Conservation (phyloP, 2,329 filamentous ascomycete genomes). For the Penicillium sp. region DNA sequence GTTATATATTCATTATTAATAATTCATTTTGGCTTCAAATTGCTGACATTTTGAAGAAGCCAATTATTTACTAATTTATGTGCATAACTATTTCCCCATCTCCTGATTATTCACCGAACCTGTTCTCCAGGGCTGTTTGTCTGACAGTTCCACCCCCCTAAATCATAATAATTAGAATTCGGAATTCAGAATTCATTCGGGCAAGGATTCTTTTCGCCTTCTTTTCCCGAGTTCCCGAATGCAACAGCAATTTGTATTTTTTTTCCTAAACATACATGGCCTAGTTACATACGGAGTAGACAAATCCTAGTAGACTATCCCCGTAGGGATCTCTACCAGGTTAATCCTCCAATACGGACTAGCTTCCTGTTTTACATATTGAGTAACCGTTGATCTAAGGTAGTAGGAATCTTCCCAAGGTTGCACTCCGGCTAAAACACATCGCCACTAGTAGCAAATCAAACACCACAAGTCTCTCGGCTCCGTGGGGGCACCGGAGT, state of each 20-base stretch:
- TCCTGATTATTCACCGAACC: neutral
- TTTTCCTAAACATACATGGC: neutral
- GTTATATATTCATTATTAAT: neutral
- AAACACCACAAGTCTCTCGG: neutral
- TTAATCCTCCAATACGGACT: neutral
- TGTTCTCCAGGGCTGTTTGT: neutral
- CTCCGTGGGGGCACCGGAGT: neutral
- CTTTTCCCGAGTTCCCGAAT: conserved; percentile 4
- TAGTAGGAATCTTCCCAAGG: neutral
- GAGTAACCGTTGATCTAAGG: conserved; percentile 7
- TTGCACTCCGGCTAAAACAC: conserved; percentile 7
- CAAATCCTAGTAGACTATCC: neutral
- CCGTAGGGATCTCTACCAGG: conserved; percentile 4
- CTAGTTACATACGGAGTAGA: neutral
- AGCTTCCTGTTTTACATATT: neutral
- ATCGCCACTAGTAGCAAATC: conserved; percentile 7
- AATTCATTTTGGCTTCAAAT: neutral
- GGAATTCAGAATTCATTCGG: neutral
- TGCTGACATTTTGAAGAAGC: neutral
- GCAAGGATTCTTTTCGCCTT: conserved; percentile 1
- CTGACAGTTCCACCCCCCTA: neutral
- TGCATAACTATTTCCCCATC: neutral
- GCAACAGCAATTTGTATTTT: conserved; percentile 2
- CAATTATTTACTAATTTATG: neutral
- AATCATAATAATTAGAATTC: neutral